Evolutionary conservation across 1,139 yeast genomes (phyloP).

Genomic region (Yamadazyma conglobata): DNA sequence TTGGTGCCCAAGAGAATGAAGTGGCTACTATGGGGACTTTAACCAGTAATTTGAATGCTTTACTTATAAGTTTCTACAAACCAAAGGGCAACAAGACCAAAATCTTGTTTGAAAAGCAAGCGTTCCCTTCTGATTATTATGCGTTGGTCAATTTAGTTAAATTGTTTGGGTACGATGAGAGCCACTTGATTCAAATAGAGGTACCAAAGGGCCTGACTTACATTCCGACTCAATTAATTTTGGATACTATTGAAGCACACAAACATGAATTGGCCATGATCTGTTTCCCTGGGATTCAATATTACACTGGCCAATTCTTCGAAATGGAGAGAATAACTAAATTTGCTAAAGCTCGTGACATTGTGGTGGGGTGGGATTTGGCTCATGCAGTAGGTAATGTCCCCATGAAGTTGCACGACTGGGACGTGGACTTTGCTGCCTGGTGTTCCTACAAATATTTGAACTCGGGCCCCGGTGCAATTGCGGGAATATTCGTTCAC

Average conservation of each 20-base stretch:
- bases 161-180: conserved; percentile 56
- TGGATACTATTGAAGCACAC: conserved; percentile 51
- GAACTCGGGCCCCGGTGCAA: conserved; percentile 90
- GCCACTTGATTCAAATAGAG: conserved; percentile 59
- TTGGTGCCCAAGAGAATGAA: conserved; percentile 71
- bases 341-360: conserved; percentile 44
- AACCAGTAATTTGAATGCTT: conserved; percentile 75
- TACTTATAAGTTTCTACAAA: conserved; percentile 69
- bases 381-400: conserved; percentile 96
- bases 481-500: conserved; percentile 79
- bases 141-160: conserved; percentile 74
- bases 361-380: conserved; percentile 88
- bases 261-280: conserved; percentile 69
- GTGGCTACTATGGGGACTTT: conserved; percentile 87
- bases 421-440: conserved; percentile 90
- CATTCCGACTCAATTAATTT: conserved; percentile 61
- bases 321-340: conserved; percentile 67
- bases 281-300: conserved; percentile 85
- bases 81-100: conserved; percentile 61
- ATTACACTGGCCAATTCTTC: conserved; percentile 86
- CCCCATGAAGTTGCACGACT: conserved; percentile 69
- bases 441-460: conserved; percentile 94
- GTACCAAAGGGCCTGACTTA: conserved; percentile 56
- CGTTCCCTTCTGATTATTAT: conserved; percentile 91
- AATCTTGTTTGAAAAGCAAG: conserved; percentile 78